These are phyloP conservation scores for Phtheirospermum japonicum DNA, from an alignment of 257 asterid species.

Conservation along the genomic window DNA sequence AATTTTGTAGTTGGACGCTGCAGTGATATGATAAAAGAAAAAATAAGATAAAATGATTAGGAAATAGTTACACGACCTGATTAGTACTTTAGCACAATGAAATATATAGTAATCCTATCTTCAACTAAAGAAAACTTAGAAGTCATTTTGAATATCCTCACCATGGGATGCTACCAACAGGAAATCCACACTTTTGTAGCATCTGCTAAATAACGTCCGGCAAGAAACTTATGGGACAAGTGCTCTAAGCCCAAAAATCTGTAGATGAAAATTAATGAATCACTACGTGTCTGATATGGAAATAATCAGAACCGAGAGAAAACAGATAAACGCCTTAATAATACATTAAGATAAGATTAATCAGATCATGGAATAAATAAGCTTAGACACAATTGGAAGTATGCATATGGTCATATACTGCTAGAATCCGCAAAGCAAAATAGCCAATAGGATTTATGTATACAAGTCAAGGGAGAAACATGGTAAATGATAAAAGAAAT, in stretches of 20 bases:
- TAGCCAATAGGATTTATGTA: conserved; percentile 9
- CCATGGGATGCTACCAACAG: conserved; percentile 53
- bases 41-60: not conserved
- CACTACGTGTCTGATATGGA: conserved; percentile 21
- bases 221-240: conserved; percentile 57
- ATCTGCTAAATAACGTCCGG: conserved; percentile 55
- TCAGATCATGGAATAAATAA: conserved; percentile 8
- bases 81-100: conserved; percentile 5
- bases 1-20: no score
- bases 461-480: conserved; percentile 19
- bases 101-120: not conserved
- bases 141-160: conserved; percentile 33
- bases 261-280: conserved; percentile 29
- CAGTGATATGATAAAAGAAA: not conserved
- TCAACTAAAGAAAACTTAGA: conserved; percentile 16
- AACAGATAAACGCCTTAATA: conserved; percentile 8
- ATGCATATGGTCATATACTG: conserved; percentile 9
- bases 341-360: not conserved
- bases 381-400: not conserved
- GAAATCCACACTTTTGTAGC: conserved; percentile 52
- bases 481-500: conserved; percentile 17
- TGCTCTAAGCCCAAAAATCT: conserved; percentile 85
- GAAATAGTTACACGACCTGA: conserved; percentile 6
- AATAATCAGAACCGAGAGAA: conserved; percentile 23
- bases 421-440: conserved; percentile 12